phyloP scores from a whole-genome alignment of 2,329 filamentous ascomycete genomes.

The Aspergillus bombycis region DNA sequence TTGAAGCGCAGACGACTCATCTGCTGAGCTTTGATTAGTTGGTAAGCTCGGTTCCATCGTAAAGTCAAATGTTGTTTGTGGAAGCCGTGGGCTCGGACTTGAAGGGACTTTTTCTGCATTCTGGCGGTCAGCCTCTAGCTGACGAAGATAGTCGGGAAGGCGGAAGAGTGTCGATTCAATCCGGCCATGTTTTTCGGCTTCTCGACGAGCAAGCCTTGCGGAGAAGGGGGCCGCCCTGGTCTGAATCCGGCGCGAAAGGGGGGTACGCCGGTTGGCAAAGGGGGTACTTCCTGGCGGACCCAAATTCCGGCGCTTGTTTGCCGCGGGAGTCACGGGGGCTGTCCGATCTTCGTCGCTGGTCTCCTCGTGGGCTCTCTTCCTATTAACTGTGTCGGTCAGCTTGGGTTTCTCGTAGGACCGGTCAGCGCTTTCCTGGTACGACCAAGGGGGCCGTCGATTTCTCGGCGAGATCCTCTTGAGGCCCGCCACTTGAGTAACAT shows the following conservation, averaged over 20 bases:
- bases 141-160: conserved; percentile 35
- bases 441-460: background rate
- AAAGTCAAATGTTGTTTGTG: conserved; percentile 16
- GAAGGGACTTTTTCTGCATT: conserved; percentile 12
- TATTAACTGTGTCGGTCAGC: conserved; percentile 18
- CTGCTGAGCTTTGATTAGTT: conserved; percentile 1
- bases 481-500: conserved; percentile 16
- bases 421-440: background rate
- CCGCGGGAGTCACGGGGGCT: conserved; percentile 18
- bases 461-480: background rate
- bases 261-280: conserved; percentile 19
- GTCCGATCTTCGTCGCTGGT: conserved; percentile 10
- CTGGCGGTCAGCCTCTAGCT: conserved; percentile 33
- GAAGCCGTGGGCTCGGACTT: conserved; percentile 13
- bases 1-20: conserved; percentile 11
- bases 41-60: conserved; percentile 10
- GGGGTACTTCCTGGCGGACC: conserved; percentile 28
- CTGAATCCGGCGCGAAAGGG: conserved; percentile 23
- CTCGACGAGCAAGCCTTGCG: conserved; percentile 34
- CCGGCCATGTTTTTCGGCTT: conserved; percentile 33
- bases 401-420: background rate
- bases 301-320: conserved; percentile 29
- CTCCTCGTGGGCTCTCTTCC: conserved; percentile 23
- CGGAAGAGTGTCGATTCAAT: conserved; percentile 40
- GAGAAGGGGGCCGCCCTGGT: conserved; percentile 28